Evolutionary conservation across 805 yeast genomes (phyloP), one percentile per base, ranked within the genome.

Genomic region (Yarrowia deformans): DNA sequence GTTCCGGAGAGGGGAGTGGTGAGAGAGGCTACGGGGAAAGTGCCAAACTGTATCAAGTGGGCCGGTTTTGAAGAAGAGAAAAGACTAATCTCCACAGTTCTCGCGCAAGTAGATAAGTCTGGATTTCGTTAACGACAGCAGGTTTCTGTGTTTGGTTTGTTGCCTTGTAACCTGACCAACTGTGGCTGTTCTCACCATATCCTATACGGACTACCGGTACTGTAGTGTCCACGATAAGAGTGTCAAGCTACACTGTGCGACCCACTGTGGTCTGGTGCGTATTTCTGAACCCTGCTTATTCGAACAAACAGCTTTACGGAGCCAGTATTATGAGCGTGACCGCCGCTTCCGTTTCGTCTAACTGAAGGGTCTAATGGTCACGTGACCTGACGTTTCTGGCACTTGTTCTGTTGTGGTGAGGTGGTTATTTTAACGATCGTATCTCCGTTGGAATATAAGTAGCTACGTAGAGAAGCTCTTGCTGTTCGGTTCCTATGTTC

Each of bases 1-100:
- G 43, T 39, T n/a, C 18, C 29, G 19, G 60, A 54, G 60, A 54
- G 58, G 58, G 42, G 58, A 35, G 8, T n/a, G 52, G 18, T 5
- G 16, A 16, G 13, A 13, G 18, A 48, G n/a, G 8, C 45, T 29
- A 23, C 35, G 9, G 37, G n/a, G 34, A 9, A 9, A 9, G 8
- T 52, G 58, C 12, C 18, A 37, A 52, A 52, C 56, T 52, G 56
- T 52, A 52, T 52, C 56, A 48, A 23, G 8, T 4, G 14, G 16
- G 37, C 13, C 45, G 8, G 16, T 8, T 14, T 9, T 4, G 37
- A n/a, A n/a, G 7, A 50, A n/a, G 48, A 10, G 48, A 45, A 19
- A 18, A 45, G 48, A 43, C 46, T n/a, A n/a, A n/a, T 43, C 23
- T 43, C 46, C 12, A 43, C 10, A 18, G 23, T 43, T n/a, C 6